Conservation (phyloP, 1,284 basidiomycete genomes). For the Abortiporus biennis region DNA sequence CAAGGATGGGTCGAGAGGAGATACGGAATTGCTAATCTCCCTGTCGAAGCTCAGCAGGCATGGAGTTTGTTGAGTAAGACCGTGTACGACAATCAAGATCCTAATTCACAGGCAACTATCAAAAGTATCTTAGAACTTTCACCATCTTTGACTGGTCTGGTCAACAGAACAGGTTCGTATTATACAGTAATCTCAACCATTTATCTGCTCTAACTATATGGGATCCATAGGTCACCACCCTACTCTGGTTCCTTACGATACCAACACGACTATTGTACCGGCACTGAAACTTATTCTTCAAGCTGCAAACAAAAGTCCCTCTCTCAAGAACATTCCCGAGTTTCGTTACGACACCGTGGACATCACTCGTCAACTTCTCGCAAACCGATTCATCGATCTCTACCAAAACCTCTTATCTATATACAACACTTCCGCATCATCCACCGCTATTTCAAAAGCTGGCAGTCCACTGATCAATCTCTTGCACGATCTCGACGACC, state of each 20-base stretch:
- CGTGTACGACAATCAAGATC: constrained; percentile 33
- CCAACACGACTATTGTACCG: constrained; percentile 29
- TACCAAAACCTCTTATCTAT: constrained; percentile 26
- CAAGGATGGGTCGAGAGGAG: constrained; percentile 30
- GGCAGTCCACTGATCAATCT: constrained; percentile 25
- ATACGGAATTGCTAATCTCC: constrained; percentile 24
- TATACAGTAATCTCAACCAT: background rate
- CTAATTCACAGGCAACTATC: constrained; percentile 30
- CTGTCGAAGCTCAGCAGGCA: constrained; percentile 25
- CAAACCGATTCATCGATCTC: constrained; percentile 31
- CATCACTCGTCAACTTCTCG: constrained; percentile 34
- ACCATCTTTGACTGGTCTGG: constrained; percentile 26
- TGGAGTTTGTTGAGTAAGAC: constrained; percentile 33
- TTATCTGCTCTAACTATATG: background rate
- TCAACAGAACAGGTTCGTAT: constrained; percentile 21
- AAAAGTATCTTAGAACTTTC: constrained; percentile 35
- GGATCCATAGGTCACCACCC: constrained; percentile 23
- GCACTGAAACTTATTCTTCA: constrained; percentile 30
- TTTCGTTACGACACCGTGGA: constrained; percentile 37
- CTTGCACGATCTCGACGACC: constrained; percentile 29
- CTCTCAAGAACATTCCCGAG: constrained; percentile 25
- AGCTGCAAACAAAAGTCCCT: constrained; percentile 17
- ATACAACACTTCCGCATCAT: constrained; percentile 21
- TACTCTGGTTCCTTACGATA: constrained; percentile 33
- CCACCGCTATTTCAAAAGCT: constrained; percentile 17